phyloP scores from a whole-genome alignment of 2,329 filamentous ascomycete species.

The Ophiostoma sp. region DNA sequence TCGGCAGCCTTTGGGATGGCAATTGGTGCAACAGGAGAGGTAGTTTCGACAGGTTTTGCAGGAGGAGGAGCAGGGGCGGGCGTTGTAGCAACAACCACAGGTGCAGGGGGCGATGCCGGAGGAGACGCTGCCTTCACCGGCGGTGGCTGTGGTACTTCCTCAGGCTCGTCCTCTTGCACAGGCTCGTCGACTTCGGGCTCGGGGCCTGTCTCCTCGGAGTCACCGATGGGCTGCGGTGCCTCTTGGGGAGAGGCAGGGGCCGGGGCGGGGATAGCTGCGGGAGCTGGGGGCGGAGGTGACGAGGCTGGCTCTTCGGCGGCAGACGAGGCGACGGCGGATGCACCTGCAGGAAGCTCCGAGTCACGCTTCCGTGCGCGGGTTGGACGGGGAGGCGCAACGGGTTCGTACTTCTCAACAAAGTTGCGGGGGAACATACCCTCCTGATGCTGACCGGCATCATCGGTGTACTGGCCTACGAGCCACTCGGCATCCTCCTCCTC shows the following conservation, averaged over 20 bases:
- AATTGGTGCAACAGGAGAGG: conserved; percentile 28
- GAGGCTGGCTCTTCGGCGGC: conserved; percentile 27
- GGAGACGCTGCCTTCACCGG: conserved; percentile 12
- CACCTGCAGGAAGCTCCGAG: conserved; percentile 27
- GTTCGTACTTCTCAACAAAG: conserved; percentile 95
- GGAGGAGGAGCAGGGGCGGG: conserved; percentile 24
- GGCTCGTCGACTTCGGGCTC: neutral
- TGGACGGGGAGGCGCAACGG: conserved; percentile 80
- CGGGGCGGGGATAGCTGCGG: neutral
- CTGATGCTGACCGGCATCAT: conserved; percentile 66
- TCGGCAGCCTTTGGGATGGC: conserved; percentile 38
- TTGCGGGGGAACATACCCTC: conserved; percentile 92
- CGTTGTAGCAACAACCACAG: conserved; percentile 3
- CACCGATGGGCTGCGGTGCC: neutral
- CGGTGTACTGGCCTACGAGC: conserved; percentile 84
- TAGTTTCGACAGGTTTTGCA: conserved; percentile 31
- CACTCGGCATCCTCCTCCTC: conserved; percentile 90
- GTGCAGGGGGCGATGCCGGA: conserved; percentile 11
- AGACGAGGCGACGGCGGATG: conserved; percentile 29
- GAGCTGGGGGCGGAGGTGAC: conserved; percentile 23
- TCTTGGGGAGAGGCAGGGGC: neutral
- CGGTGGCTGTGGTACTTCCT: neutral
- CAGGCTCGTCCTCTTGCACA: conserved; percentile 1
- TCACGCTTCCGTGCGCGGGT: conserved; percentile 70
- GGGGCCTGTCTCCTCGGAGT: neutral